Conservation (phyloP, 306 rosid genomes). For the Gastrolobium villosum region DNA sequence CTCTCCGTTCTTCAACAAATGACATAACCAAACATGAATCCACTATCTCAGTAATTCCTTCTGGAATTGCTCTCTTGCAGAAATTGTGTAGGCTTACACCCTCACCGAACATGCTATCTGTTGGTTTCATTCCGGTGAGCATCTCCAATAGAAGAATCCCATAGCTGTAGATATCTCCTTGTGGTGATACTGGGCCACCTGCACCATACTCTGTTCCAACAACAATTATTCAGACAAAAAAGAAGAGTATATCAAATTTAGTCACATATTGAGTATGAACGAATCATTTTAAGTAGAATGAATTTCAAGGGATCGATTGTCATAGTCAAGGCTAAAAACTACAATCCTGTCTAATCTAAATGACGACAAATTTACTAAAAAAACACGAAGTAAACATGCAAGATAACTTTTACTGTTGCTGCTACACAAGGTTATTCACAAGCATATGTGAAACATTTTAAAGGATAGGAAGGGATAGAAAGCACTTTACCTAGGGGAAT, state of each 20-base stretch:
- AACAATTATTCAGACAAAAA: background rate
- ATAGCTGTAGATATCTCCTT: background rate
- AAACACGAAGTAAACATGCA: too few relatives aligned
- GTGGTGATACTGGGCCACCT: too few relatives aligned
- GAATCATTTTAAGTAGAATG: too few relatives aligned
- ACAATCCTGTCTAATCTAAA: too few relatives aligned
- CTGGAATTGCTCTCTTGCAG: background rate
- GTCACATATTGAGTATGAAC: background rate
- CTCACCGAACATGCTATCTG: constrained; percentile 13
- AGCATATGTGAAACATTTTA: background rate
- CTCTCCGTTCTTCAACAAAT: too few relatives aligned
- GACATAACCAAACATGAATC: background rate
- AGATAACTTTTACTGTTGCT: too few relatives aligned
- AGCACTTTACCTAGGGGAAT: constrained; percentile 8
- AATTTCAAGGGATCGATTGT: too few relatives aligned
- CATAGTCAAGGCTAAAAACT: too few relatives aligned
- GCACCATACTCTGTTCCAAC: too few relatives aligned
- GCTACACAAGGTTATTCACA: too few relatives aligned
- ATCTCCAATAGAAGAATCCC: background rate
- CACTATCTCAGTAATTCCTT: background rate
- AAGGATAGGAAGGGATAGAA: background rate
- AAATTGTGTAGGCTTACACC: constrained; percentile 2
- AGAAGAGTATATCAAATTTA: background rate
- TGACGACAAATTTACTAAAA: too few relatives aligned
- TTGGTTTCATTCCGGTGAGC: constrained; percentile 19